These are phyloP conservation scores for Colletotrichum brevisporum DNA, from an alignment of 2,329 filamentous ascomycete genomes.

Conservation along the genomic window DNA sequence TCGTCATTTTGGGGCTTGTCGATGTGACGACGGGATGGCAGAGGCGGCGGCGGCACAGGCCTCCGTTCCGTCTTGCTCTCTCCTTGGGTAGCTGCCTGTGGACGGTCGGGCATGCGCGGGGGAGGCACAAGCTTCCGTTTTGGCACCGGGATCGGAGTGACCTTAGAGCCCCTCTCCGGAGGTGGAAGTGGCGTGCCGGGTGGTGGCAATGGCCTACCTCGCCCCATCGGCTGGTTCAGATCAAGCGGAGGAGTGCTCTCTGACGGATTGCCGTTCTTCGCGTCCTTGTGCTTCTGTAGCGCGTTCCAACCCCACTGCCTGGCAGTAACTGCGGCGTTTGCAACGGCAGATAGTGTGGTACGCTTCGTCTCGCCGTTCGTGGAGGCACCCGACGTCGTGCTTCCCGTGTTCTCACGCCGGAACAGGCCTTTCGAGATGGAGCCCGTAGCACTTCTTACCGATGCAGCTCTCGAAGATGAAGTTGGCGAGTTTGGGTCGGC, in stretches of 20 bases:
- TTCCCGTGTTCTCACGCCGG: conserved; percentile 55
- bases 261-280: conserved; percentile 44
- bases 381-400: conserved; percentile 53
- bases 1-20: conserved; percentile 51
- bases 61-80: conserved; percentile 44
- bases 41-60: conserved; percentile 58
- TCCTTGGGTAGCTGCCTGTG: conserved; percentile 28
- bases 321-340: conserved; percentile 68
- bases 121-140: conserved; percentile 75
- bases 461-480: conserved; percentile 46
- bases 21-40: conserved; percentile 62
- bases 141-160: conserved; percentile 69
- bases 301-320: conserved; percentile 73
- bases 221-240: conserved; percentile 80
- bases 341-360: conserved; percentile 67
- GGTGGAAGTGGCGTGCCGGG: conserved; percentile 84
- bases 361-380: conserved; percentile 58
- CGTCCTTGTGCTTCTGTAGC: conserved; percentile 65
- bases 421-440: conserved; percentile 58
- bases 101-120: conserved; percentile 38
- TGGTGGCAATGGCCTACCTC: conserved; percentile 85
- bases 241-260: conserved; percentile 53
- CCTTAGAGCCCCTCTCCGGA: conserved; percentile 73
- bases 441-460: conserved; percentile 57
- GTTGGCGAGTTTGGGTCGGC: conserved; percentile 46